phyloP scores from a whole-genome alignment of 139 green algal species.

The Yamagishiella unicocca region DNA sequence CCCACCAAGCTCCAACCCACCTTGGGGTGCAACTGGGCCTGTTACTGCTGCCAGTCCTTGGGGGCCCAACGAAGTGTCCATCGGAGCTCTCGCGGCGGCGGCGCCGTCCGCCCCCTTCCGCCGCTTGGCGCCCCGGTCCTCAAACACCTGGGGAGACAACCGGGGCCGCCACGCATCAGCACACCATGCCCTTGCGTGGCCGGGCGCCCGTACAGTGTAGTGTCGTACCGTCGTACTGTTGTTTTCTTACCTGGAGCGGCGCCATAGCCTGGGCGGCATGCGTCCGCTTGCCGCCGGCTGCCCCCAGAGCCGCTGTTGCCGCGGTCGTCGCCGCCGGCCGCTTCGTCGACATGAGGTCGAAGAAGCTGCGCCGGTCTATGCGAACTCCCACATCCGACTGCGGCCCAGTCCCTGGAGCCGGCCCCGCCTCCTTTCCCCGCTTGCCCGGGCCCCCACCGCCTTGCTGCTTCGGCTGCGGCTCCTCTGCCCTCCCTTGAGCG shows the following conservation, averaged over 20 bases:
- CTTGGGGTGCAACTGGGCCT: too few species aligned
- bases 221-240: background rate
- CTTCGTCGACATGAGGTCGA: constrained; percentile 1
- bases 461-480: too few species aligned
- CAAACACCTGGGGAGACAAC: constrained; percentile 22
- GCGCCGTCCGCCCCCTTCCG: background rate
- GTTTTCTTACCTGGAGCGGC: background rate
- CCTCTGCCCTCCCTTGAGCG: too few species aligned
- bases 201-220: background rate
- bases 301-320: background rate
- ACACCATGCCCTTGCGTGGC: background rate
- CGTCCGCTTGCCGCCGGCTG: background rate
- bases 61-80: too few species aligned
- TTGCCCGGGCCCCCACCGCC: too few species aligned
- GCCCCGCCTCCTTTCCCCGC: too few species aligned
- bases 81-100: background rate
- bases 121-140: constrained; percentile 26
- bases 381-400: background rate
- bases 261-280: background rate
- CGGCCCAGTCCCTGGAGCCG: too few species aligned
- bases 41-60: background rate
- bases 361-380: constrained; percentile 27
- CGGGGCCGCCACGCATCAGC: too few species aligned
- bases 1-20: too few species aligned
- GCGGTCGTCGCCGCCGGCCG: background rate